Percentiles rank a stretch among this genome's conserved stretches.
Evolutionary conservation across 257 asterid genomes (phyloP).

Genomic region (Orobanche coerulescens): DNA sequence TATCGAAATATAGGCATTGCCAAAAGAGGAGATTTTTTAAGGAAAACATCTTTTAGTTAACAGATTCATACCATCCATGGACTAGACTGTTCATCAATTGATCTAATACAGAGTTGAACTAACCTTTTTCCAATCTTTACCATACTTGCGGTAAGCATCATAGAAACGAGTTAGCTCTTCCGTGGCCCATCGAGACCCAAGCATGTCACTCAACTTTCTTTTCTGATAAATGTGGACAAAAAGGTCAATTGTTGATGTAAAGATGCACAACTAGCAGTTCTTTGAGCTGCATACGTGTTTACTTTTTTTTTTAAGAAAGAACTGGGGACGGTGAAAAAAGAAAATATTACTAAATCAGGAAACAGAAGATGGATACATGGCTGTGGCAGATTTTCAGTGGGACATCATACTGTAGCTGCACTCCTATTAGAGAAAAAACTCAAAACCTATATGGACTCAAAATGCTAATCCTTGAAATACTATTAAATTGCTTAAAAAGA

Average conservation of each 20-base stretch:
- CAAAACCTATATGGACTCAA: slow-evolving; percentile 16
- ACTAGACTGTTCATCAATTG: slow-evolving; percentile 12
- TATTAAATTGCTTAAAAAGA: not conserved
- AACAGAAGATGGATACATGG: slow-evolving; percentile 12
- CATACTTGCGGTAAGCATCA: slow-evolving; percentile 73
- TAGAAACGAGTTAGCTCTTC: slow-evolving; percentile 74
- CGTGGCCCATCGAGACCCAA: slow-evolving; percentile 77
- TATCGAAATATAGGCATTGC: not conserved
- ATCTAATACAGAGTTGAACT: slow-evolving; percentile 20
- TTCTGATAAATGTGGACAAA: slow-evolving; percentile 37
- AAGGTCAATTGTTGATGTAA: slow-evolving; percentile 16
- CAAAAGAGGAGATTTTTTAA: not conserved
- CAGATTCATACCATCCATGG: slow-evolving; percentile 2
- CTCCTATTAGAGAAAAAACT: too few relatives aligned
- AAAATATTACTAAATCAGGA: not conserved
- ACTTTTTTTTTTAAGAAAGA: not conserved
- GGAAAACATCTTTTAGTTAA: slow-evolving; percentile 4
- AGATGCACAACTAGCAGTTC: not conserved
- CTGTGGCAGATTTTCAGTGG: slow-evolving; percentile 9
- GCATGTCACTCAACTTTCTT: slow-evolving; percentile 71
- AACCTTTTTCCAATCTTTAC: slow-evolving; percentile 89
- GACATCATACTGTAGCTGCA: not conserved
- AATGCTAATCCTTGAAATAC: slow-evolving; percentile 4
- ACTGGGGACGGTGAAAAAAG: not conserved
- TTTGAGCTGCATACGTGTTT: not conserved